Evolutionary conservation across 495 filamentous ascomycete genomes (phyloP).

Genomic region (Trichocladium uniseriatum): DNA sequence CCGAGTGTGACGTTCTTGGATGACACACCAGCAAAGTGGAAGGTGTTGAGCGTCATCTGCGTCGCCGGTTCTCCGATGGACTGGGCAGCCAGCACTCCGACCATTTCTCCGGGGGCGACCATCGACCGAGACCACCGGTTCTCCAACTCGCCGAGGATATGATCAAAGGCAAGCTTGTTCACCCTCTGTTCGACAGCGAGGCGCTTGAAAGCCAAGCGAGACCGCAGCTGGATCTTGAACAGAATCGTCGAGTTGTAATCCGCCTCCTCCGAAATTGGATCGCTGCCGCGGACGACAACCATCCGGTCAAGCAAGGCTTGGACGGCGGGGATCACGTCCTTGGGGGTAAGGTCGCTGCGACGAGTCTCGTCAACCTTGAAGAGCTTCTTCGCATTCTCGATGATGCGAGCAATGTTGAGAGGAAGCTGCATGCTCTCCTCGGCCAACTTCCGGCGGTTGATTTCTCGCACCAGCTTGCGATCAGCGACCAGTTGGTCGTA

Average conservation of each 20-base stretch:
- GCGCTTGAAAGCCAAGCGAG: slow-evolving; percentile 83
- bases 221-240: slow-evolving; percentile 85
- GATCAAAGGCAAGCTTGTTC: slow-evolving; percentile 86
- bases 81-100: slow-evolving; percentile 93
- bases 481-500: slow-evolving; percentile 69
- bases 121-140: slow-evolving; percentile 69
- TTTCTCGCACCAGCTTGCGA: slow-evolving; percentile 63
- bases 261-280: slow-evolving; percentile 73
- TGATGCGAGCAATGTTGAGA: slow-evolving; percentile 81
- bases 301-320: slow-evolving; percentile 64
- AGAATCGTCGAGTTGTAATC: slow-evolving; percentile 78
- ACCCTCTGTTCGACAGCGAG: slow-evolving; percentile 74
- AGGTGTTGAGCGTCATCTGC: slow-evolving; percentile 99
- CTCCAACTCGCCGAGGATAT: slow-evolving; percentile 87
- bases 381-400: slow-evolving; percentile 77
- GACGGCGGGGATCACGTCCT: slow-evolving; percentile 77
- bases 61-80: slow-evolving; percentile 98
- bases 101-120: slow-evolving; percentile 94
- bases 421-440: slow-evolving; percentile 82
- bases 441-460: slow-evolving; percentile 40
- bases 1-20: slow-evolving; percentile 99
- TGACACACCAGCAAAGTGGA: slow-evolving; percentile 99
- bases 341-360: slow-evolving; percentile 84
- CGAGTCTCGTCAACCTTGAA: slow-evolving; percentile 80
- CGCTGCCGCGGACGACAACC: slow-evolving; percentile 74